Base-by-base conservation (phyloP, 139 green algal species). In the Tetraselmis striata region DNA sequence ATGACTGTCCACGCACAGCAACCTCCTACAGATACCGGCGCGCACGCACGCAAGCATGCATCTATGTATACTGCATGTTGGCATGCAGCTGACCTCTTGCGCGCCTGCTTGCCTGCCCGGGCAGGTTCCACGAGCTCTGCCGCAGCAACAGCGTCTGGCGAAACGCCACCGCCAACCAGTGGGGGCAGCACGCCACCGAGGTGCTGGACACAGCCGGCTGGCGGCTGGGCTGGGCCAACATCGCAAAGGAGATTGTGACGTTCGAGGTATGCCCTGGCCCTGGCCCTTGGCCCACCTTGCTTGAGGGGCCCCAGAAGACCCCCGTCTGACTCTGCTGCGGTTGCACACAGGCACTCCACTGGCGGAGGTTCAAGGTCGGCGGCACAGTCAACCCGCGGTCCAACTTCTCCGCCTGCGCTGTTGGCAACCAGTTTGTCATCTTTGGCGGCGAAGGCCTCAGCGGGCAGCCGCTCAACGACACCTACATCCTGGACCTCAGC, bases 341-440 rank as follows among this genome's bases (percentile, higher is more conserved):
- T n/a, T n/a, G n/a, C n/a, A n/a, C n/a, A n/a, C n/a, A 86, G 59
- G 77, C 77, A 1, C 28, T 84, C 11, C 30, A 78, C 30, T 88
- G 84, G 84, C 59, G 81, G 24, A 86, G 79, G 75, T 76, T 82
- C 5, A 83, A 59, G 0, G 84, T 88, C 1, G 77, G 77, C 28
- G 84, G 84, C 31, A 25, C 76, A 0, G 84, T 88, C 77, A 77
- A 86, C 30, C 77, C 80, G 1, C 77, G 84, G 31, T 86, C 74
- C 84, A 88, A 88, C 76, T 88, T 88, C 59, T 86, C 83, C 32
- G 82, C 81, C 67, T 88, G 84, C 59, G 81, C 84, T 0, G 84
- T 88, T 24, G 84, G 84, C 23, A 84, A 81, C 25, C 30, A n/a
- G 27, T 59, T 88, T 18, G 31, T 88, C 23, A 74, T 88, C 31